Evolutionary conservation across 2,329 filamentous ascomycete genomes (phyloP).

Genomic region (Colletotrichum theobromicola): DNA sequence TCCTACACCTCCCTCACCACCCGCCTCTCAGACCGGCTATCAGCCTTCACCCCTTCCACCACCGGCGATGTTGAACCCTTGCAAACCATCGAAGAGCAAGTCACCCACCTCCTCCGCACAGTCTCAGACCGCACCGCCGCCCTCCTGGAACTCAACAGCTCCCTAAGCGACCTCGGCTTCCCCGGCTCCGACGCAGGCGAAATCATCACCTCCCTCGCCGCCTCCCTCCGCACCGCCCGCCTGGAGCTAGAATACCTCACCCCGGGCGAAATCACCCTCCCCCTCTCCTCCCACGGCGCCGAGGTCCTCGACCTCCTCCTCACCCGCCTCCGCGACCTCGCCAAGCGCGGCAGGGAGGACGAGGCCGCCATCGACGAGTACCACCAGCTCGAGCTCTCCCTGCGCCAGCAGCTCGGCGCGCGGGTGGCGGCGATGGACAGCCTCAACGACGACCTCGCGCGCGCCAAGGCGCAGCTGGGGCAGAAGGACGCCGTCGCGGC

Average conservation of each 20-base stretch:
- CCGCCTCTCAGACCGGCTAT: slow-evolving; percentile 41
- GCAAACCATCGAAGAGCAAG: slow-evolving; percentile 43
- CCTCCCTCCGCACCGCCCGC: slow-evolving; percentile 60
- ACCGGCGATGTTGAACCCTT: neutral
- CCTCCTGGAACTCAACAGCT: slow-evolving; percentile 47
- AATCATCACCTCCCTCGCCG: slow-evolving; percentile 51
- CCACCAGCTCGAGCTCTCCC: slow-evolving; percentile 58
- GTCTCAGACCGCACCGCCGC: slow-evolving; percentile 55
- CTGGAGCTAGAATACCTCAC: slow-evolving; percentile 67
- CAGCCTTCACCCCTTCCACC: slow-evolving; percentile 28
- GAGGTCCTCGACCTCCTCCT: slow-evolving; percentile 63
- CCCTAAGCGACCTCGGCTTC: slow-evolving; percentile 58
- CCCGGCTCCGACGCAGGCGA: slow-evolving; percentile 49
- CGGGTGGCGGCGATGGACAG: slow-evolving; percentile 57
- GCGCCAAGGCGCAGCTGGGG: slow-evolving; percentile 35
- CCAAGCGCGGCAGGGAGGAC: slow-evolving; percentile 49
- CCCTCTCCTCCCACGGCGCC: slow-evolving; percentile 56
- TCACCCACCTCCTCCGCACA: slow-evolving; percentile 47
- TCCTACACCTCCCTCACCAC: slow-evolving; percentile 48
- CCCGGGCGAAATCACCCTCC: slow-evolving; percentile 61
- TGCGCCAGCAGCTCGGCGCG: slow-evolving; percentile 61
- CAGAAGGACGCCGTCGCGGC: slow-evolving; percentile 44
- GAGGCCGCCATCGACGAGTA: slow-evolving; percentile 66
- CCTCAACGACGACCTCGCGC: slow-evolving; percentile 46
- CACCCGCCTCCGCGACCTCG: slow-evolving; percentile 52